Evolutionary conservation across 257 asterid species (phyloP).

Genomic region (Petunia secreta): DNA sequence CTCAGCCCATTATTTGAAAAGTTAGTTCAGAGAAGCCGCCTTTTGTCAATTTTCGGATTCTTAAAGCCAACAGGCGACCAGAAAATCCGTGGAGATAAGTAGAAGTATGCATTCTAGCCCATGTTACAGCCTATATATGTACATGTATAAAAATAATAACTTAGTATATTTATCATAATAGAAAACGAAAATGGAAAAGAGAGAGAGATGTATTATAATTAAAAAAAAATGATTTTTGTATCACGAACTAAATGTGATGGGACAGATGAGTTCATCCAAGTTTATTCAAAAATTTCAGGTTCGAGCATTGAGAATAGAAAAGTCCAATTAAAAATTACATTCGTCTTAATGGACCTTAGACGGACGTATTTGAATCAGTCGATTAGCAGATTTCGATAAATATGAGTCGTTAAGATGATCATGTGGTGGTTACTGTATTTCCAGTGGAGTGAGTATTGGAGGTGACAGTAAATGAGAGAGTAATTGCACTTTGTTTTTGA

Average conservation of each 20-base stretch:
- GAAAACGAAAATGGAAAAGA: neutral
- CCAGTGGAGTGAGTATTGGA: slow-evolving; percentile 18
- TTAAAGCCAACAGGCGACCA: slow-evolving; percentile 30
- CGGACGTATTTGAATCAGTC: too few relatives aligned
- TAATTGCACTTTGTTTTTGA: slow-evolving; percentile 28
- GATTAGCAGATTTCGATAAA: neutral
- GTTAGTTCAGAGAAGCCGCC: slow-evolving; percentile 12
- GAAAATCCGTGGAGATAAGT: slow-evolving; percentile 47
- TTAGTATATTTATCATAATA: neutral
- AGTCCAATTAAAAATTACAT: too few relatives aligned
- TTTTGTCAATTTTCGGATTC: slow-evolving; percentile 28
- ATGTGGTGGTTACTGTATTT: slow-evolving; percentile 37
- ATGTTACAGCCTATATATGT: slow-evolving; percentile 30
- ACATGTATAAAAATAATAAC: neutral
- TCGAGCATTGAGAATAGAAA: too few relatives aligned
- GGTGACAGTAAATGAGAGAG: slow-evolving; percentile 36
- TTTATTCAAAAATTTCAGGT: too few relatives aligned
- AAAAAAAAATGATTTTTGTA: neutral
- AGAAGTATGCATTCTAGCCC: slow-evolving; percentile 38
- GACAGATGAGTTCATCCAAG: too few relatives aligned
- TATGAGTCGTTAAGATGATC: slow-evolving; percentile 36
- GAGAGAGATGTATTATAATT: neutral
- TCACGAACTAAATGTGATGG: neutral
- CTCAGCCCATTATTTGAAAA: slow-evolving; percentile 37
- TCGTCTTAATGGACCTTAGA: too few relatives aligned